A percentile compares a stretch with the other conserved stretches of the same genome.
Evolutionary conservation across 73 alveolate species (phyloP).

Genomic region (Breviolum minutum): DNA sequence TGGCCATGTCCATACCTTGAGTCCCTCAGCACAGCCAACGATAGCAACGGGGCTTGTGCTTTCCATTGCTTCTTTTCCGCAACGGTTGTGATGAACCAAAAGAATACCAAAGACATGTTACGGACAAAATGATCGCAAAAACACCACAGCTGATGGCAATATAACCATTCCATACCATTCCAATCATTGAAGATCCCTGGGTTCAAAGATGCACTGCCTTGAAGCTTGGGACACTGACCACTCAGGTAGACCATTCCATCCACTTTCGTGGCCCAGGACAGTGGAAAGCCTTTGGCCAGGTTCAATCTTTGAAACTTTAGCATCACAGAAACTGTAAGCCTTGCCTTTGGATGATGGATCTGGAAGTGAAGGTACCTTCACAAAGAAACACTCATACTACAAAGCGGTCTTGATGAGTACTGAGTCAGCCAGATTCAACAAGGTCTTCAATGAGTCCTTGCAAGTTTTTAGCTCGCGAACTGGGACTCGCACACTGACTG

Average conservation of each 20-base stretch:
- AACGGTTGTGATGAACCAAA: too few relatives aligned
- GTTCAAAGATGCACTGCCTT: neutral
- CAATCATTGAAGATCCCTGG: too few relatives aligned
- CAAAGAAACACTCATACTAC: neutral
- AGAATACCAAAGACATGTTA: too few relatives aligned
- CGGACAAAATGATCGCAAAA: too few relatives aligned
- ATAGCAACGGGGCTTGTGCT: neutral
- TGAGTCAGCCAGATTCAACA: too few relatives aligned
- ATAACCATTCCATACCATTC: too few relatives aligned
- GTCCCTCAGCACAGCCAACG: neutral
- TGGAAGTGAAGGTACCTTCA: constrained; percentile 31
- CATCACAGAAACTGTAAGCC: neutral
- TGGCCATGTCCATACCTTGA: constrained; percentile 67
- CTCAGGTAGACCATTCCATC: constrained; percentile 79
- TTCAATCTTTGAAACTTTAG: too few relatives aligned
- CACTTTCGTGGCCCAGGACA: constrained; percentile 77
- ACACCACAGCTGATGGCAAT: too few relatives aligned
- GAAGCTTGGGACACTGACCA: neutral
- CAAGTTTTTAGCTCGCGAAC: too few relatives aligned
- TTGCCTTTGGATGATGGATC: constrained; percentile 4
- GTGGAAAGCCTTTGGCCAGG: constrained; percentile 28
- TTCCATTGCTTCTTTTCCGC: neutral
- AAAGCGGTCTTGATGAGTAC: too few relatives aligned
- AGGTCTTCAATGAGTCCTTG: too few relatives aligned
- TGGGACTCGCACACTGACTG: neutral